These are phyloP conservation scores for Hymenoscyphus salicellus DNA, from an alignment of 2,329 filamentous ascomycete species.

Conservation along the genomic window DNA sequence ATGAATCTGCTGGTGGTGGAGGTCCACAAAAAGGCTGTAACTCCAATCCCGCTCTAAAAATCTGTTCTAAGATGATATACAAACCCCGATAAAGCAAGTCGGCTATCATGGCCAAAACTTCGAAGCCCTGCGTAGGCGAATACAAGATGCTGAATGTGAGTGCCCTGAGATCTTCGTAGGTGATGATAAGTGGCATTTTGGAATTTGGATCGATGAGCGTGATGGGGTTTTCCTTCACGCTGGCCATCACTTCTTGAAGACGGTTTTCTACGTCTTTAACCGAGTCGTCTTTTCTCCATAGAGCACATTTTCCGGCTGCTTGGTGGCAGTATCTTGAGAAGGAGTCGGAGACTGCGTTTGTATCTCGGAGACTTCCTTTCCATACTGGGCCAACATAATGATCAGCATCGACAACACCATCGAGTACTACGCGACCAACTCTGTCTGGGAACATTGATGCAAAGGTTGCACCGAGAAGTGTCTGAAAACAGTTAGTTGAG, in stretches of 20 bases:
- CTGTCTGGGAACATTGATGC: constrained; percentile 42
- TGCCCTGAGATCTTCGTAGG: constrained; percentile 29
- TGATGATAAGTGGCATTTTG: constrained; percentile 27
- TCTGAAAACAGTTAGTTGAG: neutral
- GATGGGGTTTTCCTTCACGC: constrained; percentile 39
- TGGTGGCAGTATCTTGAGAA: constrained; percentile 30
- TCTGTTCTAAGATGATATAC: constrained; percentile 37
- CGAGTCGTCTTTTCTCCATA: constrained; percentile 16
- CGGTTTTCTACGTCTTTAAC: constrained; percentile 22
- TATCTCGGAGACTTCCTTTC: constrained; percentile 37
- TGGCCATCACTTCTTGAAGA: constrained; percentile 38
- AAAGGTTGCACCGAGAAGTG: constrained; percentile 37
- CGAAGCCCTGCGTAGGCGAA: constrained; percentile 27
- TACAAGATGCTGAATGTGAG: constrained; percentile 33
- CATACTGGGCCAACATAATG: constrained; percentile 39
- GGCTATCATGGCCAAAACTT: constrained; percentile 25
- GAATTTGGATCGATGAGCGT: constrained; percentile 20
- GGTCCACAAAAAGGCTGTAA: constrained; percentile 16
- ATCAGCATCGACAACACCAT: constrained; percentile 26
- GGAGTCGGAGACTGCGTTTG: constrained; percentile 25
- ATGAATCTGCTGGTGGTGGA: constrained; percentile 13
- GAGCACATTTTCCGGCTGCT: constrained; percentile 34
- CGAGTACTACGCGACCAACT: constrained; percentile 40
- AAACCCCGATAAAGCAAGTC: constrained; percentile 38
- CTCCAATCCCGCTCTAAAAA: constrained; percentile 5